Base-by-base conservation (phyloP, 345 rosid genomes). In the Syzygium jambos region DNA sequence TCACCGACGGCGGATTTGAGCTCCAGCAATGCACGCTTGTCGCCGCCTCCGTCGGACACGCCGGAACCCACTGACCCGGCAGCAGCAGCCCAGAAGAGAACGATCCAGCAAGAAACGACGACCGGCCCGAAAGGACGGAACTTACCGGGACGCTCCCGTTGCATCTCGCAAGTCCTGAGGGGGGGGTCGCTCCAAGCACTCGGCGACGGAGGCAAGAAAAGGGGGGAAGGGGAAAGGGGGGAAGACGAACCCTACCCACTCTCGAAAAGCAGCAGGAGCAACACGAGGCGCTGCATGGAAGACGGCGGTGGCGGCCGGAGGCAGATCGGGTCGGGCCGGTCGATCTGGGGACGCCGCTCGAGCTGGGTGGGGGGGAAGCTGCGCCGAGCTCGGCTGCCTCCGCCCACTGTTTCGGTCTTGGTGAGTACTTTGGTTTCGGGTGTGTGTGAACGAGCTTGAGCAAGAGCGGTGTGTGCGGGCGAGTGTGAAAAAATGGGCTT, bases 1-100 rank as follows among this genome's bases (percentile, higher is more conserved):
- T 65, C 88, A 65, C 87, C 87, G 41, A 93, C 87, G 77, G 91
- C 89, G 68, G 92, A 90, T 89, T 93, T 92, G 87, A 92, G 87
- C 86, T 87, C 80, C 43, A 92, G 87, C 80, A 92, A 84, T 65
- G 91, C 93, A 88, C 85, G 85, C 85, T 89, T 91, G 56, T 92
- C 95, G 65, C 65, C 87, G 30, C 23, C 86, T 27, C 49, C 86
- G 53, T 51, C 84, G 55, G 56, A 87, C 30, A 4, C 87, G 12
- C 52, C 88, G 86, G 86, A 86, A 34, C 61, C 87, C 11, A 86
- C 63, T 17, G 56, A 19, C 84, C 46, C 83, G 82, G 84, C 25
- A 63, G 46, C 86, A 17, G 63, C 86, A 17, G 63, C 83, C 61
- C 85, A 52, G 84, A 84, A 10, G 49, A 68, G 56, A 30, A 52